phyloP scores from a whole-genome alignment of 108 stramenopile genomes.

The Fragilariopsis cylindrus region DNA sequence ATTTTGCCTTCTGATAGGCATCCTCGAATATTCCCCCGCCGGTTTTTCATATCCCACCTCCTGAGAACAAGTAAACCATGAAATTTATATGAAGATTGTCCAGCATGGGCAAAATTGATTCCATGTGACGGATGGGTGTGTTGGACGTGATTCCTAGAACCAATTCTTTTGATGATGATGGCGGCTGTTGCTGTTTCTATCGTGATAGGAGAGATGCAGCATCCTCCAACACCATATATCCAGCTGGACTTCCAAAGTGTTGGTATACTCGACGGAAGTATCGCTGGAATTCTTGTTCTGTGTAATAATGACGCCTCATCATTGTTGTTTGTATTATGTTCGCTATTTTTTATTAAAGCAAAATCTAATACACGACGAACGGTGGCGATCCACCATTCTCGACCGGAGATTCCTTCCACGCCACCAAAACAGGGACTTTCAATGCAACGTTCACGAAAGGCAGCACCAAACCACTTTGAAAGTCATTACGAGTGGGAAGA shows the following conservation, averaged over 20 bases:
- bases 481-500: neutral
- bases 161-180: neutral
- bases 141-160: conserved; percentile 25
- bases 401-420: conserved; percentile 13
- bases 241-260: conserved; percentile 20
- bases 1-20: neutral
- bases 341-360: neutral
- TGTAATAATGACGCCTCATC: neutral
- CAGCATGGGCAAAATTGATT: conserved; percentile 24
- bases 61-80: conserved; percentile 25
- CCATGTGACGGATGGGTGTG: conserved; percentile 25
- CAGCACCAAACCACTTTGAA: conserved; percentile 6
- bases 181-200: neutral
- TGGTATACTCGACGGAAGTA: conserved; percentile 25
- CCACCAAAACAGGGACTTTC: conserved; percentile 24
- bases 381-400: conserved; percentile 17
- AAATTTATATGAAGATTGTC: conserved; percentile 16
- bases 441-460: conserved; percentile 2
- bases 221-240: conserved; percentile 23
- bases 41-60: conserved; percentile 13
- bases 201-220: conserved; percentile 4
- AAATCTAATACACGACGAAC: conserved; percentile 4
- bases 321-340: neutral
- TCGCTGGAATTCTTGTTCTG: conserved; percentile 20
- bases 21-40: conserved; percentile 5